These are phyloP conservation scores for Lithohypha guttulata DNA, from an alignment of 2,329 filamentous ascomycete species.

Conservation along the genomic window DNA sequence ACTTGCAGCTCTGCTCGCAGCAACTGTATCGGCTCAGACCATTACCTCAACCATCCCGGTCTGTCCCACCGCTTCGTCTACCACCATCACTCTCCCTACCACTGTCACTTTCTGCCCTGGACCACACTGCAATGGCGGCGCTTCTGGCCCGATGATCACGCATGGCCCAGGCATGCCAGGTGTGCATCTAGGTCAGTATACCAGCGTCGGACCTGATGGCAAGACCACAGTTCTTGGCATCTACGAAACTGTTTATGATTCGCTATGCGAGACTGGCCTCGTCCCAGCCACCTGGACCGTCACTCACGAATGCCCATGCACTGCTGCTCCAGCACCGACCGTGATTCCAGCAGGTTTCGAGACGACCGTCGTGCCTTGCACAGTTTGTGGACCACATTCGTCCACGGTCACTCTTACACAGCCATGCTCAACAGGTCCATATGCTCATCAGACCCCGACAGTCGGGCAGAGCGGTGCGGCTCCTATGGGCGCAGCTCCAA, in stretches of 20 bases:
- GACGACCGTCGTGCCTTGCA: constrained; percentile 18
- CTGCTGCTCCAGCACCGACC: constrained; percentile 9
- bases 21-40: constrained; percentile 19
- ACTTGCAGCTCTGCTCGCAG: constrained; percentile 14
- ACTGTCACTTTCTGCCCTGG: constrained; percentile 19
- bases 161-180: constrained; percentile 7
- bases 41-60: constrained; percentile 20
- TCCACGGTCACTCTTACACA: constrained; percentile 18
- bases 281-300: constrained; percentile 25
- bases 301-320: constrained; percentile 25
- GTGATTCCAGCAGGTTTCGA: constrained; percentile 17
- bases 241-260: constrained; percentile 22
- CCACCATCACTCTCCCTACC: constrained; percentile 19
- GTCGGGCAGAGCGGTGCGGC: background rate
- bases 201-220: constrained; percentile 18
- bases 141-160: constrained; percentile 11
- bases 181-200: constrained; percentile 15
- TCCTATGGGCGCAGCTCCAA: constrained; percentile 5
- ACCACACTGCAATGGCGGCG: constrained; percentile 11
- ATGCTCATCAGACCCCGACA: constrained; percentile 16
- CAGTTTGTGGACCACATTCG: constrained; percentile 13
- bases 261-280: constrained; percentile 19
- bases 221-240: constrained; percentile 16
- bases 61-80: constrained; percentile 19
- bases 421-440: constrained; percentile 19